phyloP scores from a whole-genome alignment of 179 eudicot genomes.

The Pouteria campechiana region DNA sequence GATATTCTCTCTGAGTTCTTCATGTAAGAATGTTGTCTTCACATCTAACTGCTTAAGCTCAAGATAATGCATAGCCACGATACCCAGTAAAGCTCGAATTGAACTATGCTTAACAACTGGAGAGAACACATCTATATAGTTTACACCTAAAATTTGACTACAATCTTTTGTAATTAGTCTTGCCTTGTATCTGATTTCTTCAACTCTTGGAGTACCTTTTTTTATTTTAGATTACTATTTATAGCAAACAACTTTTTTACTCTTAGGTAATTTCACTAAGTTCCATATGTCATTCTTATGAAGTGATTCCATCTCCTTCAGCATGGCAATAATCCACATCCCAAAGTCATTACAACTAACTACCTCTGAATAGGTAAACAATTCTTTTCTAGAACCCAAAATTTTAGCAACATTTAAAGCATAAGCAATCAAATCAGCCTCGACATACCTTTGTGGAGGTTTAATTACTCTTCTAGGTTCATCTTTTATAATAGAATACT shows the following conservation, averaged over 20 bases:
- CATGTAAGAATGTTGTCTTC: no score
- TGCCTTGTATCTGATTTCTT: background rate
- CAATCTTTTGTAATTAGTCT: background rate
- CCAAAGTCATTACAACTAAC: background rate
- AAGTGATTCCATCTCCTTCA: background rate
- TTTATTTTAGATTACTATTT: background rate
- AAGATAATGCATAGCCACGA: no score
- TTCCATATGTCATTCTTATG: slow-evolving; percentile 1
- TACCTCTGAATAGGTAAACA: background rate
- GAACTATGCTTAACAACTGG: no score
- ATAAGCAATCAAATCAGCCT: slow-evolving; percentile 1
- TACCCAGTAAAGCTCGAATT: no score
- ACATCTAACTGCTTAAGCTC: no score
- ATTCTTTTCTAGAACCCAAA: background rate
- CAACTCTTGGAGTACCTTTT: background rate
- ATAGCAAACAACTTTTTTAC: background rate
- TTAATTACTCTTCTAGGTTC: slow-evolving; percentile 1
- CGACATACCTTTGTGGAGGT: background rate
- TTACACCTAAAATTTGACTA: background rate
- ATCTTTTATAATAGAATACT: background rate
- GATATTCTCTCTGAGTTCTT: background rate
- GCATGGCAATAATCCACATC: background rate
- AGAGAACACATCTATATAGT: background rate
- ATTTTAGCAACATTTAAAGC: background rate
- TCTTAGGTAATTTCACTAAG: background rate